These are phyloP conservation scores for Sugiyamaella floridensis DNA, from an alignment of 805 yeast genomes.

Conservation along the genomic window DNA sequence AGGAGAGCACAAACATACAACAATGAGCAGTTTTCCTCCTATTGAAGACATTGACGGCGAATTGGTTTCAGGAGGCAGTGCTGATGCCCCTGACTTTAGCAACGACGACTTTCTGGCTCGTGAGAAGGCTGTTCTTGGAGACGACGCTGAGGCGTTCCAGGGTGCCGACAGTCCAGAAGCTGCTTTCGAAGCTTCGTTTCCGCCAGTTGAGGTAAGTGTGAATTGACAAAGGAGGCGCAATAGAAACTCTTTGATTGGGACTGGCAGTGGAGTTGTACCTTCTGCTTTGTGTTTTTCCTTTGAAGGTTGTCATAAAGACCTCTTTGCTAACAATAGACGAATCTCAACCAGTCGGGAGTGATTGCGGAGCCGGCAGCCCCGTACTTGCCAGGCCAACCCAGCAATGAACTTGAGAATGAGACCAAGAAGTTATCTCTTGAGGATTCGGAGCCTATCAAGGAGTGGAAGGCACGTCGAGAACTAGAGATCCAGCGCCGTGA, in stretches of 20 bases:
- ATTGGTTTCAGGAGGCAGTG: conserved; percentile 13
- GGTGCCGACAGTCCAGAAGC: conserved; percentile 14
- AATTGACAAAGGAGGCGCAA: background rate
- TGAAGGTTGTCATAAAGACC: no score
- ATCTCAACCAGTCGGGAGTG: conserved; percentile 15
- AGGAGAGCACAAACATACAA: conserved; percentile 1
- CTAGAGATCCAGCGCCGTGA: conserved; percentile 78
- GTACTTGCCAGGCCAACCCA: conserved; percentile 15
- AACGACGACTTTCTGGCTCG: conserved; percentile 35
- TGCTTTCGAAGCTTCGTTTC: conserved; percentile 23
- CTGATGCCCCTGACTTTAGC: conserved; percentile 24
- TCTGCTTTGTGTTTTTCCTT: no score
- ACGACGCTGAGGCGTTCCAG: conserved; percentile 34
- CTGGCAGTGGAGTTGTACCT: no score
- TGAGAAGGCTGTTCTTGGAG: conserved; percentile 38
- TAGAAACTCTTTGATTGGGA: no score
- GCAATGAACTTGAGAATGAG: conserved; percentile 5
- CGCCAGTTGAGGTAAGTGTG: conserved; percentile 20
- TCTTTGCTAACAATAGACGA: background rate
- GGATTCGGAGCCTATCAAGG: conserved; percentile 54
- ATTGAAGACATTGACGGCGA: conserved; percentile 33
- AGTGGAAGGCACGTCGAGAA: conserved; percentile 79
- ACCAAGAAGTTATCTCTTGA: conserved; percentile 28
- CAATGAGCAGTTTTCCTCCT: conserved; percentile 33
- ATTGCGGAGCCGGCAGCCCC: conserved; percentile 18